A percentile compares a stretch with the other conserved stretches of the same genome.
These are phyloP conservation scores for Bassia scoparia DNA, from an alignment of 148 eudicot genomes.

Conservation along the genomic window DNA sequence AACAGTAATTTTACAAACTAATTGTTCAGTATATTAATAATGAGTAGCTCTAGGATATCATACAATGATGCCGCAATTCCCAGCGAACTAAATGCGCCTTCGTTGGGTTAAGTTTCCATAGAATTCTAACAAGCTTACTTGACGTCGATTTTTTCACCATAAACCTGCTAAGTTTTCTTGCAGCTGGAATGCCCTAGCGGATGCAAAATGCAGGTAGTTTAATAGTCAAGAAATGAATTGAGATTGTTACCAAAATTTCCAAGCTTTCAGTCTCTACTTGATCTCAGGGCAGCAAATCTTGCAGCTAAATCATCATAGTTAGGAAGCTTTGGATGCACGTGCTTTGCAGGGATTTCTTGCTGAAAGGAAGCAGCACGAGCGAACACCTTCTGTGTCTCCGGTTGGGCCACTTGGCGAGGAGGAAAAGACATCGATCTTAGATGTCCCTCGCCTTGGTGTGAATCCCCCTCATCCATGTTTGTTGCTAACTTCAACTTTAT, in stretches of 20 bases:
- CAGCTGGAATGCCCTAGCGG: conserved; percentile 10
- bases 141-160: conserved; percentile 8
- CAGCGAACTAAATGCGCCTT: conserved; percentile 1
- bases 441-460: conserved; percentile 34
- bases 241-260: conserved; percentile 16
- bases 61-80: conserved; percentile 11
- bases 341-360: conserved; percentile 64
- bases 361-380: conserved; percentile 76
- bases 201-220: not conserved
- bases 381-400: conserved; percentile 52
- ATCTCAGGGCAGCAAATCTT: conserved; percentile 72
- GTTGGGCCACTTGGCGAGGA: conserved; percentile 34
- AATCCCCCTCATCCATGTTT: conserved; percentile 17
- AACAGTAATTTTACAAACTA: conserved; percentile 20
- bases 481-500: conserved; percentile 22
- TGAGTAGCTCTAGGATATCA: conserved; percentile 7
- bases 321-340: conserved; percentile 95
- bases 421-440: conserved; percentile 79
- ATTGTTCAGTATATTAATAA: conserved; percentile 12
- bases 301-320: conserved; percentile 95
- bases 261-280: conserved; percentile 35
- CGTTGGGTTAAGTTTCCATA: conserved; percentile 10
- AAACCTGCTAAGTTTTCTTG: conserved; percentile 1
- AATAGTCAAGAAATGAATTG: conserved; percentile 1
- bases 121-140: not conserved